Evolutionary conservation across 495 filamentous ascomycete genomes (phyloP).

Genomic region (Aspergillus nidulans): DNA sequence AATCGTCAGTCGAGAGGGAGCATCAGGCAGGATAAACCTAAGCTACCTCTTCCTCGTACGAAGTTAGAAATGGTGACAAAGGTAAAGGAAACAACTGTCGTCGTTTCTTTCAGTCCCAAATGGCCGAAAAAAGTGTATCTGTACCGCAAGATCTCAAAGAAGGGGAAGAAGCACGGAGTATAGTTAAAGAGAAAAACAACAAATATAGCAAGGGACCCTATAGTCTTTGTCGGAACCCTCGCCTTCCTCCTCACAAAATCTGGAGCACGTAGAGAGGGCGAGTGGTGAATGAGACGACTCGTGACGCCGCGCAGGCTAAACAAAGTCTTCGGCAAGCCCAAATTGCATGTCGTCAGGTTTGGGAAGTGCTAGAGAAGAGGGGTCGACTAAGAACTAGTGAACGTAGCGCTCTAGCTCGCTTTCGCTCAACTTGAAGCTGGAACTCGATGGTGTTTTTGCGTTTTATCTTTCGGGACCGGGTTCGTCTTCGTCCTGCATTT

Average conservation of each 20-base stretch:
- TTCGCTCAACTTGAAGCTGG: background rate
- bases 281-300: conserved; percentile 15
- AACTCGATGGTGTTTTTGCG: conserved; percentile 24
- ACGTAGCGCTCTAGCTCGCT: background rate
- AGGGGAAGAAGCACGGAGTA: background rate
- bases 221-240: background rate
- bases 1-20: conserved; percentile 6
- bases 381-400: conserved; percentile 4
- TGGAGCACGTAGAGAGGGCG: conserved; percentile 1
- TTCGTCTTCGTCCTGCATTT: conserved; percentile 3
- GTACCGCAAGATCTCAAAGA: conserved; percentile 7
- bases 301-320: conserved; percentile 21
- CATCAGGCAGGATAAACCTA: conserved; percentile 7
- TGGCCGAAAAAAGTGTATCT: conserved; percentile 9
- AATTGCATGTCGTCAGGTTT: conserved; percentile 24
- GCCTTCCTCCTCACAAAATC: background rate
- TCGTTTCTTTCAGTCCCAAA: conserved; percentile 11
- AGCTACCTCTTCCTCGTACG: background rate
- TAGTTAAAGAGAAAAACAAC: conserved; percentile 5
- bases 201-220: conserved; percentile 6
- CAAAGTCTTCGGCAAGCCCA: conserved; percentile 18
- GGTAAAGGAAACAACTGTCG: conserved; percentile 27
- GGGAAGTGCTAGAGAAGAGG: background rate
- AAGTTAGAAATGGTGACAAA: conserved; percentile 6
- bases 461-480: conserved; percentile 15